These are phyloP conservation scores for Phytophthora nicotianae DNA, from an alignment of 352 stramenopile species.

Conservation along the genomic window DNA sequence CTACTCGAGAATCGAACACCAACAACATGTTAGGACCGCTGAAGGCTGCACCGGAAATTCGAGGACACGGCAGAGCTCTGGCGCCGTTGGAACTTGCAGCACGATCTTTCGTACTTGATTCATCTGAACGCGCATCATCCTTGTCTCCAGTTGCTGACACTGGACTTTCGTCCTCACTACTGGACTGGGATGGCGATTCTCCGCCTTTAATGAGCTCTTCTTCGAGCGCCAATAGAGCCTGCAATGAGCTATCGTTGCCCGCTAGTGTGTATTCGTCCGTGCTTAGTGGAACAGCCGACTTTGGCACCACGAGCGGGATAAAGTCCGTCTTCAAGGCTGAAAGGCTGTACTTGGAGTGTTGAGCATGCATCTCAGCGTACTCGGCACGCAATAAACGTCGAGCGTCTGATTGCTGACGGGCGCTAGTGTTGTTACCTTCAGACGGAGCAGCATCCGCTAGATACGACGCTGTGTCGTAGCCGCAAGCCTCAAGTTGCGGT, in stretches of 20 bases:
- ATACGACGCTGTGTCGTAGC: conserved; percentile 54
- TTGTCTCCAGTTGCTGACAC: conserved; percentile 24
- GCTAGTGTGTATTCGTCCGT: conserved; percentile 71
- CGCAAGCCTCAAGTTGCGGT: conserved; percentile 65
- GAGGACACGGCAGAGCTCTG: conserved; percentile 66
- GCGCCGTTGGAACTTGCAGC: conserved; percentile 25
- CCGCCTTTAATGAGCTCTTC: conserved; percentile 70
- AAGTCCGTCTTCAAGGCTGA: conserved; percentile 76
- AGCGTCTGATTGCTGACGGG: conserved; percentile 21
- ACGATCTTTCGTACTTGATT: conserved; percentile 25
- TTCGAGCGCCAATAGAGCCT: conserved; percentile 65
- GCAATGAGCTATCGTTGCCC: conserved; percentile 50
- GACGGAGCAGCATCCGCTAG: conserved; percentile 34
- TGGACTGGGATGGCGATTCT: conserved; percentile 25
- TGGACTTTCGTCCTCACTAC: conserved; percentile 30
- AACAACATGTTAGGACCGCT: conserved; percentile 86
- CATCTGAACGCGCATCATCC: conserved; percentile 22
- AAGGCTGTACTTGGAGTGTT: conserved; percentile 73
- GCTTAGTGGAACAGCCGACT: conserved; percentile 57
- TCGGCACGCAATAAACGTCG: conserved; percentile 33
- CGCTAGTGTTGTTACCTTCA: conserved; percentile 25
- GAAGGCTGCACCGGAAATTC: conserved; percentile 81
- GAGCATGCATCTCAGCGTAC: conserved; percentile 36
- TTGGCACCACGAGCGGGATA: conserved; percentile 67
- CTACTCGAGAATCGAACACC: conserved; percentile 83